Conservation (phyloP, 1,284 basidiomycete genomes). For the Sanghuangporus sanghuang region DNA sequence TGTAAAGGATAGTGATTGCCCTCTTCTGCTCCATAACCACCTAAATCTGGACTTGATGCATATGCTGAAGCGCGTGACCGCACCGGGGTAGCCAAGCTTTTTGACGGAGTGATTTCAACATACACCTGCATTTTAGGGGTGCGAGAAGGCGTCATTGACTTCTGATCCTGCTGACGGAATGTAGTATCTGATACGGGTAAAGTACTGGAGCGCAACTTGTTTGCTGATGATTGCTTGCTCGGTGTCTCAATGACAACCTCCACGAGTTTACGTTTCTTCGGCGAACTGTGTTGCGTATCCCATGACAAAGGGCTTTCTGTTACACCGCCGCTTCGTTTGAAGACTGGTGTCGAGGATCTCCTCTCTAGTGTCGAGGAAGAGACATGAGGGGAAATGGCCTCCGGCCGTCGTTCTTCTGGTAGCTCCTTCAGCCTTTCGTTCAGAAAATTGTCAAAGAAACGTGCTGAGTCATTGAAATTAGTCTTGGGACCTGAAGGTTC, state of each 20-base stretch:
- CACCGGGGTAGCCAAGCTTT: constrained; percentile 43
- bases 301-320: background rate
- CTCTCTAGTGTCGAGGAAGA: constrained; percentile 8
- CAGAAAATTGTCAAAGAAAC: constrained; percentile 61
- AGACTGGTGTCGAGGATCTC: constrained; percentile 18
- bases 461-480: constrained; percentile 50
- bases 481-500: constrained; percentile 24
- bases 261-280: constrained; percentile 14
- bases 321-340: constrained; percentile 3
- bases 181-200: constrained; percentile 22
- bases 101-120: constrained; percentile 51
- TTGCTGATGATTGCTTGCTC: background rate
- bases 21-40: constrained; percentile 55
- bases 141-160: constrained; percentile 18
- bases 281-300: background rate
- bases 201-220: constrained; percentile 3
- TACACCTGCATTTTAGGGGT: constrained; percentile 44
- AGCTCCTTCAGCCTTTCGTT: constrained; percentile 36
- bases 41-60: constrained; percentile 40
- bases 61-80: constrained; percentile 30
- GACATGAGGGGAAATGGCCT: background rate
- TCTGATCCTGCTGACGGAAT: constrained; percentile 28
- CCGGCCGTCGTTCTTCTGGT: constrained; percentile 8
- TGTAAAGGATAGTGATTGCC: constrained; percentile 32
- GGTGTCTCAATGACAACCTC: constrained; percentile 14